Conservation (phyloP, 805 yeast species). For the Schwanniomyces vanrijiae region DNA sequence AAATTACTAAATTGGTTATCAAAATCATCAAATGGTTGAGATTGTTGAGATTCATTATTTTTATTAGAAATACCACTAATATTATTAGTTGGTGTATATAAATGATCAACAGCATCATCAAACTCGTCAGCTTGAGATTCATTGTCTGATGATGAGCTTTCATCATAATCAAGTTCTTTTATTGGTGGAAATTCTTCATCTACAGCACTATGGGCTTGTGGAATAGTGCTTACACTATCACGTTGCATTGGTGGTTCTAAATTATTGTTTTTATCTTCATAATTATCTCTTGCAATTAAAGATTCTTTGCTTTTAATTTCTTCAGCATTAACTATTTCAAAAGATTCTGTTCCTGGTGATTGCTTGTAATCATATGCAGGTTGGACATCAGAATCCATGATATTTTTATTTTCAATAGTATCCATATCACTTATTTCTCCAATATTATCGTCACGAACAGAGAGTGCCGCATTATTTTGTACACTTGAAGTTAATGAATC, state of each 20-base stretch:
- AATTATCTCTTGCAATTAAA: background rate
- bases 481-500: conserved; percentile 87
- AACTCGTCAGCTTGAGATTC: conserved; percentile 34
- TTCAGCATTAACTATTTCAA: conserved; percentile 53
- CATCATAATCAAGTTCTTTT: conserved; percentile 52
- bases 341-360: conserved; percentile 51
- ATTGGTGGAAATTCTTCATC: conserved; percentile 65
- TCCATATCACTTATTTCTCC: conserved; percentile 45
- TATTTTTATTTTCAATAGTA: conserved; percentile 27
- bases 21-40: conserved; percentile 23
- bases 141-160: conserved; percentile 47
- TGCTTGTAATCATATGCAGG: conserved; percentile 35
- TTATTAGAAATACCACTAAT: background rate
- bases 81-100: conserved; percentile 7
- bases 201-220: conserved; percentile 1
- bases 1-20: conserved; percentile 39
- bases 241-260: background rate
- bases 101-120: conserved; percentile 37
- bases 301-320: conserved; percentile 31
- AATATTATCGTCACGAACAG: conserved; percentile 74
- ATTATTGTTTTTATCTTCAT: background rate
- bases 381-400: conserved; percentile 4
- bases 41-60: background rate
- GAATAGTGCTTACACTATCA: background rate
- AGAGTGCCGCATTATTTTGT: conserved; percentile 86